These are phyloP conservation scores for Rhododendron williamsianum DNA, from an alignment of 148 eudicot species.

Conservation along the genomic window DNA sequence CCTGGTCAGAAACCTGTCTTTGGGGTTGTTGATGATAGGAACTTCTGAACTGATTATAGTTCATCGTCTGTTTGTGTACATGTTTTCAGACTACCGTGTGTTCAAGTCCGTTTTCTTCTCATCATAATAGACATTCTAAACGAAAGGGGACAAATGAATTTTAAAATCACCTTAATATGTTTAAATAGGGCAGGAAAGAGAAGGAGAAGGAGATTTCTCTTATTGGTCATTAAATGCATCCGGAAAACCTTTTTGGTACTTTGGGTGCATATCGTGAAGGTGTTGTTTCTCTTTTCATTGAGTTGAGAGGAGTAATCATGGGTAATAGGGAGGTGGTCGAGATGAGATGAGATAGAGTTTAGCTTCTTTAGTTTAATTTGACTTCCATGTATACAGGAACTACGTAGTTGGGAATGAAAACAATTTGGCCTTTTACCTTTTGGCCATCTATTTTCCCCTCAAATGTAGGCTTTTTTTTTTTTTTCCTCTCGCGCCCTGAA, in stretches of 20 bases:
- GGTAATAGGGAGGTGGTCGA: background rate
- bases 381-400: background rate
- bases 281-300: background rate
- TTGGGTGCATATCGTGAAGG: background rate
- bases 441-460: background rate
- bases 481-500: background rate
- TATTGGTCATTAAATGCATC: background rate
- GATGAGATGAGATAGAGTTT: background rate
- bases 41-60: background rate
- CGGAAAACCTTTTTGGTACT: background rate
- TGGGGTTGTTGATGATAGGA: background rate
- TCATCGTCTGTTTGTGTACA: background rate
- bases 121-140: background rate
- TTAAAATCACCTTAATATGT: background rate
- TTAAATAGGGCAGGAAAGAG: background rate
- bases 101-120: background rate
- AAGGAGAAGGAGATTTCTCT: background rate
- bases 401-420: background rate
- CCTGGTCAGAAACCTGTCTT: background rate
- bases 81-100: background rate
- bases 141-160: background rate
- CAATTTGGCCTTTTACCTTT: background rate
- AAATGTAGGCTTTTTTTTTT: background rate
- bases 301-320: background rate
- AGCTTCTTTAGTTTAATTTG: background rate